These are phyloP conservation scores for Orbilia oligospora DNA, from an alignment of 2,329 filamentous ascomycete genomes.

Conservation along the genomic window DNA sequence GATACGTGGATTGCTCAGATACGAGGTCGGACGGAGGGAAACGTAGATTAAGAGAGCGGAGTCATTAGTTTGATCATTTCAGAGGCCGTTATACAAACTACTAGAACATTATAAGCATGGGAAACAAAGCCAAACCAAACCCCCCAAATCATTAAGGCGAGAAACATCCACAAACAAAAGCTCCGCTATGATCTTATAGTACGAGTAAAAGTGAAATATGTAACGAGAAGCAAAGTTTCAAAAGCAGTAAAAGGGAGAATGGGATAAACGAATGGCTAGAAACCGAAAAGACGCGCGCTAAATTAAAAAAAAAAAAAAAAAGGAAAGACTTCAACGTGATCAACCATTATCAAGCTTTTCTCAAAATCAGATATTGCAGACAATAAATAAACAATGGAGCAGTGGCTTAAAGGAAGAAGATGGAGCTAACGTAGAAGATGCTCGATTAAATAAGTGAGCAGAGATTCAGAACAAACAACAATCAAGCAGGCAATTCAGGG, in stretches of 20 bases:
- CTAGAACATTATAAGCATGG: conserved; percentile 31
- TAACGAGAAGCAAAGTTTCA: background rate
- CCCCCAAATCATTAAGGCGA: conserved; percentile 40
- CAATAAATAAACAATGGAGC: background rate
- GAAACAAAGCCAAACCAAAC: conserved; percentile 33
- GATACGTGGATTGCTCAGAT: conserved; percentile 22
- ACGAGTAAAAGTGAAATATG: conserved; percentile 30
- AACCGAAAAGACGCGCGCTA: conserved; percentile 46
- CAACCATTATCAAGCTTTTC: conserved; percentile 45
- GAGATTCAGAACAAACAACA: conserved; percentile 4
- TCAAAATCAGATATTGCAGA: conserved; percentile 26
- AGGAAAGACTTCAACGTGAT: conserved; percentile 3
- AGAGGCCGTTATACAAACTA: conserved; percentile 34
- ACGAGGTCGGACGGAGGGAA: conserved; percentile 22
- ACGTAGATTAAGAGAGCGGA: conserved; percentile 54
- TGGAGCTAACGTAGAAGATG: background rate
- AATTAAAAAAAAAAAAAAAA: conserved; percentile 36
- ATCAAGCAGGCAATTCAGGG: conserved; percentile 18
- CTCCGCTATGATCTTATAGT: conserved; percentile 46
- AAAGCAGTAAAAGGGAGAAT: background rate
- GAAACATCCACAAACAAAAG: conserved; percentile 37
- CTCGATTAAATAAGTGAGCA: conserved; percentile 59
- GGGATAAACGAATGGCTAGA: conserved; percentile 23
- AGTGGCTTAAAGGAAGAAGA: background rate
- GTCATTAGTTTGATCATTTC: conserved; percentile 58